Conservation (phyloP, 2,329 filamentous ascomycete species). For the Claviceps pazoutovae region DNA sequence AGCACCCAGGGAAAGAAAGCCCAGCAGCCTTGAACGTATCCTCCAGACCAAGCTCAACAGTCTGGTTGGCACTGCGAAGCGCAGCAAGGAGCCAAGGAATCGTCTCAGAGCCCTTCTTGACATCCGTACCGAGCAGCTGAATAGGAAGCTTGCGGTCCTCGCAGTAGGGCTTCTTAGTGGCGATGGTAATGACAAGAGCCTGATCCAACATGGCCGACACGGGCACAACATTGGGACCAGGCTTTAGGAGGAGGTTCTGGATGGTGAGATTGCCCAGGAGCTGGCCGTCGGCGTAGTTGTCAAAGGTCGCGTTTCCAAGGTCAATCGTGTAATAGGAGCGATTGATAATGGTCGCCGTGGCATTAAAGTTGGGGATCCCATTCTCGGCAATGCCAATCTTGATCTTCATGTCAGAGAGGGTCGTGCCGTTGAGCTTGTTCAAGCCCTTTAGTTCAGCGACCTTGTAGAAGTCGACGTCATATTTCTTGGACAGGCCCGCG, state of each 20-base stretch:
- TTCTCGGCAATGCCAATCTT: slow-evolving; percentile 4
- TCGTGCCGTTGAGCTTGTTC: slow-evolving; percentile 41
- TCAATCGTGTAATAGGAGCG: slow-evolving; percentile 49
- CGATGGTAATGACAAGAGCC: slow-evolving; percentile 26
- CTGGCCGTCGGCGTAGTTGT: slow-evolving; percentile 37
- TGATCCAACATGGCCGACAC: slow-evolving; percentile 43
- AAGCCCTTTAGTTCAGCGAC: slow-evolving; percentile 35
- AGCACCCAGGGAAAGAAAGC: slow-evolving; percentile 4
- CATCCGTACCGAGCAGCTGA: slow-evolving; percentile 37
- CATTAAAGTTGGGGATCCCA: slow-evolving; percentile 42
- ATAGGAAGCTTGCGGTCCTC: slow-evolving; percentile 40
- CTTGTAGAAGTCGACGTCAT: slow-evolving; percentile 42
- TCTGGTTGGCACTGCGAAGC: slow-evolving; percentile 36
- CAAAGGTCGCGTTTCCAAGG: slow-evolving; percentile 51
- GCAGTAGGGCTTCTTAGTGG: slow-evolving; percentile 34
- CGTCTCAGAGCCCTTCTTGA: slow-evolving; percentile 35
- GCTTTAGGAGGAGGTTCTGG: slow-evolving; percentile 41
- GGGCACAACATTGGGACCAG: slow-evolving; percentile 42
- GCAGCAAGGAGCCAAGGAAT: slow-evolving; percentile 43
- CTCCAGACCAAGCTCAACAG: slow-evolving; percentile 37
- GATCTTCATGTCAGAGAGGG: slow-evolving; percentile 23
- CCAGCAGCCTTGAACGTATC: slow-evolving; percentile 21
- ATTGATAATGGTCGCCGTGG: slow-evolving; percentile 47
- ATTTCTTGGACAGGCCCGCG: slow-evolving; percentile 32
- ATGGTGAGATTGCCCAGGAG: slow-evolving; percentile 43